Base-by-base conservation (phyloP, 306 rosid species). In the Vicia sativa region DNA sequence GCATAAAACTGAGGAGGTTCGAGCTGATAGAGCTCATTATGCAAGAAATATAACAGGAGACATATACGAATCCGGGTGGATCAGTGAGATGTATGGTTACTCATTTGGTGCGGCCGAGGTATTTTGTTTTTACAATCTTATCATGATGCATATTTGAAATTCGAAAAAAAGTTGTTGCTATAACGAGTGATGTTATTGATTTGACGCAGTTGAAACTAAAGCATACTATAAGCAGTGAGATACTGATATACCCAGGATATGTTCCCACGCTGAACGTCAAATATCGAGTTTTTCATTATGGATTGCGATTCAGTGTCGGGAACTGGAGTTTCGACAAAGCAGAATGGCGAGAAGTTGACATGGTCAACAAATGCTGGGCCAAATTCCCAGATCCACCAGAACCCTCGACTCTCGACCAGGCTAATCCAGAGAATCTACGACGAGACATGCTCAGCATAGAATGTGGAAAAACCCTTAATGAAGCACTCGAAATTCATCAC, bases 31-130 rank as follows among this genome's bases (percentile, higher is more conserved):
- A 84, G 96, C 89, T 74, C 99, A 93, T 78, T 93, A 93, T 75
- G 95, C 92, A 35, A 85, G 84, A 50, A 93, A 93, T 82, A 90
- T 93, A 68, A 93, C 99, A 6, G 99, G 99, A 53, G 99, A 93
- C 80, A 79, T 93, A 75, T 93, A 80, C 70, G 81, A 68, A 70
- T 88, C 99, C 16, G 99, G 99, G 50, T 93, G 99, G 99, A 93
- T 90, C 11, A 93, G 99, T 67, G 99, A 93, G 84, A 93, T 90
- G 99, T 93, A 93, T 74, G 99, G 99, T 39, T 93, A 93, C 82
- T 93, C 99, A 39, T 93, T 93, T 5, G 99, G 95, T 3, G 99
- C 99, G 5, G 99, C 99, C 3, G 99, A 93, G 99, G 99, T 93
- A 93, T 31, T 67, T 68, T 58, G 13, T 67, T 67, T 62, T 46